These are phyloP conservation scores for Actinomortierella ambigua DNA, from an alignment of 371 early-diverging fungal species.

Conservation along the genomic window DNA sequence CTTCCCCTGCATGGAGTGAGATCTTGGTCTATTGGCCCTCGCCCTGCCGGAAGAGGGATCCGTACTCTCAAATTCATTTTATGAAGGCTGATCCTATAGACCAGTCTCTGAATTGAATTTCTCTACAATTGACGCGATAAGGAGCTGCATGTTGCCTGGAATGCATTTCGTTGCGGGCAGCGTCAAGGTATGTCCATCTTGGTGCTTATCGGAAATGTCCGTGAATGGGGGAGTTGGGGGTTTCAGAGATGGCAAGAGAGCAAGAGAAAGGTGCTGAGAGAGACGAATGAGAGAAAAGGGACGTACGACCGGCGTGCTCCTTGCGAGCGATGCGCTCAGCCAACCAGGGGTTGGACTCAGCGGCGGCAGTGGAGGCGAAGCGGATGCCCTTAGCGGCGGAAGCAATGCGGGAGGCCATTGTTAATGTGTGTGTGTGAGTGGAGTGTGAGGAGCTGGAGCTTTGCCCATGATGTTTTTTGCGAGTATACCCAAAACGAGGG, in stretches of 20 bases:
- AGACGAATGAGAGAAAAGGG: not conserved
- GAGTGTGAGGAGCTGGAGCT: not conserved
- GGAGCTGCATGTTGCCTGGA: too few relatives aligned
- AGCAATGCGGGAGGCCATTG: slow-evolving; percentile 45
- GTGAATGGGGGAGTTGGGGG: not conserved
- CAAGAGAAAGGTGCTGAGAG: not conserved
- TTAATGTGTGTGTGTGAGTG: slow-evolving; percentile 3
- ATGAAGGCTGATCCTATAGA: too few relatives aligned
- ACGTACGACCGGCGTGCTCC: slow-evolving; percentile 48
- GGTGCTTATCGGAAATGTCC: not conserved
- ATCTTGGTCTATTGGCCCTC: too few relatives aligned
- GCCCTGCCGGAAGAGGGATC: too few relatives aligned
- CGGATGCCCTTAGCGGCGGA: slow-evolving; percentile 41
- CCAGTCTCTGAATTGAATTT: too few relatives aligned
- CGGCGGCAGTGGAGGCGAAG: slow-evolving; percentile 25
- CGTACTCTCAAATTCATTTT: too few relatives aligned
- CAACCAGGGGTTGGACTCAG: slow-evolving; percentile 39
- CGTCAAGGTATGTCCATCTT: not conserved
- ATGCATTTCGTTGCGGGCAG: too few relatives aligned
- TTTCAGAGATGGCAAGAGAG: not conserved
- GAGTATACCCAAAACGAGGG: not conserved
- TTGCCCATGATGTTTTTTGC: not conserved
- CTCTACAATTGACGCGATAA: too few relatives aligned
- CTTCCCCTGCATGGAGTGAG: too few relatives aligned
- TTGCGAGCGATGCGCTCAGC: slow-evolving; percentile 41